Percentiles rank a stretch among this genome's conserved stretches.
These are phyloP conservation scores for Cystoderma amianthinum DNA, from an alignment of 768 basidiomycete species.

Conservation along the genomic window DNA sequence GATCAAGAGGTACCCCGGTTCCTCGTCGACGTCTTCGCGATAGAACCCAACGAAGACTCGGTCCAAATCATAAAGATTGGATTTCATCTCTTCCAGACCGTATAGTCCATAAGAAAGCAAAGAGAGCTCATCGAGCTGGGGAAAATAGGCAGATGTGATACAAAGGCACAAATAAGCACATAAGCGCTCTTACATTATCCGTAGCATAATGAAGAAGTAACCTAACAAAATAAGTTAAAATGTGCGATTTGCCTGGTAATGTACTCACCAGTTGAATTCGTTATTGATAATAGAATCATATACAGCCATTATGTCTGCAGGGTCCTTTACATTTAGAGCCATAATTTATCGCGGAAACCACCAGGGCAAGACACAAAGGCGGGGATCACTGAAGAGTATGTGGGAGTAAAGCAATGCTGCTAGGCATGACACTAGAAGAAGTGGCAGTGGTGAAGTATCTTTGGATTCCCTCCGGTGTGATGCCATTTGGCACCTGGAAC, in stretches of 20 bases:
- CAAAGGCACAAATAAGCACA: not conserved
- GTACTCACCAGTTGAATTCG: constrained; percentile 19
- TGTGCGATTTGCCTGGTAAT: not conserved
- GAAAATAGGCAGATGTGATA: not conserved
- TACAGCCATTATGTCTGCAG: constrained; percentile 18
- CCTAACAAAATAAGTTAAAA: constrained; percentile 7
- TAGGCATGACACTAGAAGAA: not conserved
- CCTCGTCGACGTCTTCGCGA: constrained; percentile 28
- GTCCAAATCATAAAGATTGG: constrained; percentile 27
- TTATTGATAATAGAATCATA: constrained; percentile 20
- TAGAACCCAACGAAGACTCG: constrained; percentile 39
- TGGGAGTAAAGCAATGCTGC: not conserved
- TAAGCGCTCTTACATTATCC: constrained; percentile 14
- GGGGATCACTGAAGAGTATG: not conserved
- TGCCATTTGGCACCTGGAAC: no score
- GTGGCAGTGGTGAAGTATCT: not conserved
- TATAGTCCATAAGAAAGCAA: constrained; percentile 31
- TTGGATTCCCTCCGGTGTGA: no score
- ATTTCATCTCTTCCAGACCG: constrained; percentile 40
- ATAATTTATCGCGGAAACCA: constrained; percentile 9
- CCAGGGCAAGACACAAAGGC: not conserved
- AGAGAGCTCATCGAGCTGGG: constrained; percentile 26
- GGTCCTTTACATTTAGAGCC: constrained; percentile 18
- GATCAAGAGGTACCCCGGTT: constrained; percentile 33
- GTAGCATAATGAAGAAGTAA: constrained; percentile 17